Conservation (phyloP, 2,329 filamentous ascomycete species). For the Aureobasidium sp. region DNA sequence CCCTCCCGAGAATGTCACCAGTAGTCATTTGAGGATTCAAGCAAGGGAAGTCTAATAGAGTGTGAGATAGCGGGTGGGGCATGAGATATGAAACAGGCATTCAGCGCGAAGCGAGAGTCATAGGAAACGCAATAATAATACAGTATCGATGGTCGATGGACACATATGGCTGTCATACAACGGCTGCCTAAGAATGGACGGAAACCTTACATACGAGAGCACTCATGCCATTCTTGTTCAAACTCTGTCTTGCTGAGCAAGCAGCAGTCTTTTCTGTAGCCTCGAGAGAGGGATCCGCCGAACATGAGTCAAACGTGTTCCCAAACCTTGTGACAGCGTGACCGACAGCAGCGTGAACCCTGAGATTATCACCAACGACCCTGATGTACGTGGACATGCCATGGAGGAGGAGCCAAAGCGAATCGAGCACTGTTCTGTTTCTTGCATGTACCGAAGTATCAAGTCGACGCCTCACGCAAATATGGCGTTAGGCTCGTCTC, state of each 20-base stretch:
- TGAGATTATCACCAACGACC: conserved; percentile 6
- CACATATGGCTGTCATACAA: background rate
- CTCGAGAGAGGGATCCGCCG: background rate
- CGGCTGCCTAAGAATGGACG: background rate
- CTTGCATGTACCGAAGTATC: conserved; percentile 12
- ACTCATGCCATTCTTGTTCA: background rate
- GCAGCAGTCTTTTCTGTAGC: background rate
- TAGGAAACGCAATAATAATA: background rate
- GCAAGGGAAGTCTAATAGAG: conserved; percentile 10
- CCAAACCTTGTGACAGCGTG: background rate
- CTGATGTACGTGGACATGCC: background rate
- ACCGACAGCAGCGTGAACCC: background rate
- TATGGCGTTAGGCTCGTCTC: conserved; percentile 9
- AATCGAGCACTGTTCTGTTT: conserved; percentile 3
- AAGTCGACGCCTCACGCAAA: background rate
- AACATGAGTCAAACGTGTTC: background rate
- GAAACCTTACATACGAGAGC: background rate
- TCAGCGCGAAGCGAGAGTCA: conserved; percentile 8
- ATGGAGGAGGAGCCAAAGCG: background rate
- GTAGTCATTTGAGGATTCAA: background rate
- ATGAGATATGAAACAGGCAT: conserved; percentile 11
- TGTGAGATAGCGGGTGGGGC: conserved; percentile 9
- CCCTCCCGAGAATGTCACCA: background rate
- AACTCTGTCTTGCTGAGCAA: conserved; percentile 3
- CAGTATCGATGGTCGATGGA: background rate